A percentile compares a stretch with the other conserved stretches of the same genome.
phyloP scores from a whole-genome alignment of 106 monocot genomes.

The Acorus calamus region DNA sequence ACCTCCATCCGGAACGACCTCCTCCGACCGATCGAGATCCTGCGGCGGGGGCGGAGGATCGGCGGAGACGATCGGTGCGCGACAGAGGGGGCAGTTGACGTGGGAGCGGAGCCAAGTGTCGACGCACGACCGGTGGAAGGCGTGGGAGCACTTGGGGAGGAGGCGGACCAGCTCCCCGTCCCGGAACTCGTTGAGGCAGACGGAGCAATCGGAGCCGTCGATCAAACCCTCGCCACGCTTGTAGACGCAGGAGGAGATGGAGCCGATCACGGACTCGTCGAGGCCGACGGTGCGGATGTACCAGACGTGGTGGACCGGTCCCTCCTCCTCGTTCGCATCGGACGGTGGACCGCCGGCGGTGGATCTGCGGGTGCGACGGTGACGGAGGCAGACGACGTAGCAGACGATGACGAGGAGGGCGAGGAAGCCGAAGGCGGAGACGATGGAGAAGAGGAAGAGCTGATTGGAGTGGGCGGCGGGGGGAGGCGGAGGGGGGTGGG shows the following conservation, averaged over 20 bases:
- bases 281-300: conserved; percentile 74
- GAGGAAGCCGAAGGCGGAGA: neutral
- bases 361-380: neutral
- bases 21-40: neutral
- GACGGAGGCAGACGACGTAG: neutral
- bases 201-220: conserved; percentile 52
- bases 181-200: conserved; percentile 69
- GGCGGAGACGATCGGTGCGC: conserved; percentile 43
- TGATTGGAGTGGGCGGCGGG: neutral
- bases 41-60: neutral
- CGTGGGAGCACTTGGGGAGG: conserved; percentile 70
- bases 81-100: conserved; percentile 82
- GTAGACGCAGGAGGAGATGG: conserved; percentile 48
- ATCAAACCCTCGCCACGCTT: conserved; percentile 26
- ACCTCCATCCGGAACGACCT: conserved; percentile 1
- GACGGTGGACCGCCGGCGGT: neutral
- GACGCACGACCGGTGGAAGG: conserved; percentile 70
- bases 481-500: neutral
- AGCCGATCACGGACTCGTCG: conserved; percentile 55
- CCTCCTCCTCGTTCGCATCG: neutral
- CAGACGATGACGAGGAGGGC: neutral
- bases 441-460: neutral
- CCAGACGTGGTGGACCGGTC: conserved; percentile 58
- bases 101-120: conserved; percentile 80
- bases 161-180: conserved; percentile 70